Evolutionary conservation across 2,329 filamentous ascomycete species (phyloP).

Genomic region (Penicillium sp.): DNA sequence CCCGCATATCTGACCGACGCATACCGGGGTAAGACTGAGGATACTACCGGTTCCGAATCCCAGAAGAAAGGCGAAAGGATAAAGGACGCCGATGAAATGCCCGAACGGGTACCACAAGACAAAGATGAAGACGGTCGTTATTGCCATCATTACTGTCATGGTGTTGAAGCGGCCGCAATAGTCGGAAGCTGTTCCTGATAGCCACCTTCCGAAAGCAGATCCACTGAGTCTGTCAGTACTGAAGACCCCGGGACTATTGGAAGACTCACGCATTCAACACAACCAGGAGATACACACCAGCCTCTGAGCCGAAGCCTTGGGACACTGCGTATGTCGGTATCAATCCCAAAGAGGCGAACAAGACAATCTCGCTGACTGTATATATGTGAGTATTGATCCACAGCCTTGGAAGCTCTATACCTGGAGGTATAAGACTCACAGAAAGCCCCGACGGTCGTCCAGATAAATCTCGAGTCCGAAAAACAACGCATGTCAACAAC

Average conservation of each 20-base stretch:
- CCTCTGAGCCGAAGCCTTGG: background rate
- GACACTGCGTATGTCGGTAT: constrained; percentile 1
- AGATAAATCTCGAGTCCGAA: constrained; percentile 3
- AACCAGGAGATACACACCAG: constrained; percentile 1
- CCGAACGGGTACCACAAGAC: constrained; percentile 3
- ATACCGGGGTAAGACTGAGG: constrained; percentile 74
- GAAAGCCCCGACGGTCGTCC: constrained; percentile 2
- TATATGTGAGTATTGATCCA: background rate
- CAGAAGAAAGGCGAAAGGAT: constrained; percentile 68
- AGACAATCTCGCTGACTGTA: constrained; percentile 4
- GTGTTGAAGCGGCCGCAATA: constrained; percentile 76
- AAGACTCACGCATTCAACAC: constrained; percentile 1
- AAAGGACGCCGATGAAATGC: constrained; percentile 52
- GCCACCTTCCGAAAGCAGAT: constrained; percentile 61
- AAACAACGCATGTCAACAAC: constrained; percentile 3
- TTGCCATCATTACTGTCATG: constrained; percentile 60
- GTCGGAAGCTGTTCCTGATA: constrained; percentile 74
- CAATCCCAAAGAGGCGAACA: background rate
- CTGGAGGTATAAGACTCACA: background rate
- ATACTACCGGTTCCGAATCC: constrained; percentile 74
- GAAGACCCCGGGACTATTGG: background rate
- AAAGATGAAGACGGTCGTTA: constrained; percentile 2
- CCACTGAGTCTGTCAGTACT: background rate
- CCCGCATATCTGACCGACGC: constrained; percentile 72
- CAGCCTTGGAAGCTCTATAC: background rate